phyloP scores from a whole-genome alignment of 2,329 filamentous ascomycete genomes.

The Monascus ruber region DNA sequence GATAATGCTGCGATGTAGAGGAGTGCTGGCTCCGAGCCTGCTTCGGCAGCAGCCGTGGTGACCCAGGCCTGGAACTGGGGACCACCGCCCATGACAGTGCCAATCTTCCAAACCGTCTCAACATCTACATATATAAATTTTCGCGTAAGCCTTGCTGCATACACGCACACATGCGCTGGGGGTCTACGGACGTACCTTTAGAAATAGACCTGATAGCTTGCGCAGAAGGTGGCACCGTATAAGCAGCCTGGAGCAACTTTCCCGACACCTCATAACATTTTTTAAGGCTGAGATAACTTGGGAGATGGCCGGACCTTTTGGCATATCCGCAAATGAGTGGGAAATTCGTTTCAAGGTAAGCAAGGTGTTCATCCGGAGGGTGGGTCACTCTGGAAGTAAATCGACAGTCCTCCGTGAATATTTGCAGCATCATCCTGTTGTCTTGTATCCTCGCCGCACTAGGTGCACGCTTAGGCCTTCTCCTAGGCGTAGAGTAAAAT shows the following conservation, averaged over 20 bases:
- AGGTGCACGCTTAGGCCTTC: no score
- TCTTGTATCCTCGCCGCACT: no score
- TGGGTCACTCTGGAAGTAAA: no score
- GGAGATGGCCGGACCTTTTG: background rate
- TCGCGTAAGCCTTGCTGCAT: no score
- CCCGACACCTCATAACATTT: conserved; percentile 8
- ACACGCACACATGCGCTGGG: no score
- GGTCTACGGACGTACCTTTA: conserved; percentile 4
- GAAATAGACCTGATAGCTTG: conserved; percentile 8
- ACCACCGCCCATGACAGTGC: background rate
- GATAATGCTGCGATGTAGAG: background rate
- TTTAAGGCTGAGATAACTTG: conserved; percentile 4
- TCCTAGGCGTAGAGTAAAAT: no score
- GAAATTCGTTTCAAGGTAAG: no score
- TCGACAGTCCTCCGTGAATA: no score
- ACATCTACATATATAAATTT: background rate
- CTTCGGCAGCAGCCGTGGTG: conserved; percentile 2
- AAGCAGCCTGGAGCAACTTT: conserved; percentile 6
- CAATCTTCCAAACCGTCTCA: background rate
- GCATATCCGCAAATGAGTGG: conserved; percentile 1
- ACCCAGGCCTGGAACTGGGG: conserved; percentile 10
- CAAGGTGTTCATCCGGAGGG: no score
- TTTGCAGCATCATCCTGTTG: no score
- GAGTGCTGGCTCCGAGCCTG: conserved; percentile 1
- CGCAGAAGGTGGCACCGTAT: conserved; percentile 4